These are phyloP conservation scores for Aureobasidium sp. DNA, from an alignment of 2,329 filamentous ascomycete species.

Conservation along the genomic window DNA sequence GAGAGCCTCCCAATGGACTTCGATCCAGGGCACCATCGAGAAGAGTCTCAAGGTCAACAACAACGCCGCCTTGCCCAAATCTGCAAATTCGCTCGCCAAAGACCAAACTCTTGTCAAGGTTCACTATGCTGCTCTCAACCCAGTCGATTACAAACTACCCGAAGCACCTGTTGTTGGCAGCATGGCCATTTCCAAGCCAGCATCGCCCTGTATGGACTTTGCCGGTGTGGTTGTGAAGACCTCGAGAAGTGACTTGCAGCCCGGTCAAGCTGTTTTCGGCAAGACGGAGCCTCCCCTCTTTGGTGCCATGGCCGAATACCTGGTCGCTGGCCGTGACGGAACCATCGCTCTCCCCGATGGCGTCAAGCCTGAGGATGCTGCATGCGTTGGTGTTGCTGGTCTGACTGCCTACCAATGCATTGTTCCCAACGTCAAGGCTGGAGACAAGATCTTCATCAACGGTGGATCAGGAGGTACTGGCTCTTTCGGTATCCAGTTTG, in stretches of 20 bases:
- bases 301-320: constrained; percentile 33
- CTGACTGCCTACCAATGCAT: constrained; percentile 34
- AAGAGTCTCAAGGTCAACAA: constrained; percentile 26
- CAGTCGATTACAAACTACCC: constrained; percentile 44
- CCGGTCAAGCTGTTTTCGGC: constrained; percentile 36
- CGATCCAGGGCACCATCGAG: constrained; percentile 25
- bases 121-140: constrained; percentile 39
- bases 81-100: constrained; percentile 17
- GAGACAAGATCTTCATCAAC: constrained; percentile 54
- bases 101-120: constrained; percentile 39
- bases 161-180: constrained; percentile 34
- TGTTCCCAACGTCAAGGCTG: constrained; percentile 29
- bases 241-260: constrained; percentile 22
- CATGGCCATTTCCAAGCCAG: constrained; percentile 31
- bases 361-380: constrained; percentile 29
- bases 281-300: constrained; percentile 24
- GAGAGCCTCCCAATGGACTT: constrained; percentile 24
- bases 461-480: constrained; percentile 57
- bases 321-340: constrained; percentile 20
- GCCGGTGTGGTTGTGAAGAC: constrained; percentile 40
- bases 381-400: constrained; percentile 30
- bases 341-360: constrained; percentile 27
- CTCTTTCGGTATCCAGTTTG: constrained; percentile 54
- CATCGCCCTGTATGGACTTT: constrained; percentile 44
- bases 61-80: constrained; percentile 21